A percentile compares a stretch with the other conserved stretches of the same genome.
Evolutionary conservation across 352 stramenopile species (phyloP).

Genomic region (Phytophthora aleatoria): DNA sequence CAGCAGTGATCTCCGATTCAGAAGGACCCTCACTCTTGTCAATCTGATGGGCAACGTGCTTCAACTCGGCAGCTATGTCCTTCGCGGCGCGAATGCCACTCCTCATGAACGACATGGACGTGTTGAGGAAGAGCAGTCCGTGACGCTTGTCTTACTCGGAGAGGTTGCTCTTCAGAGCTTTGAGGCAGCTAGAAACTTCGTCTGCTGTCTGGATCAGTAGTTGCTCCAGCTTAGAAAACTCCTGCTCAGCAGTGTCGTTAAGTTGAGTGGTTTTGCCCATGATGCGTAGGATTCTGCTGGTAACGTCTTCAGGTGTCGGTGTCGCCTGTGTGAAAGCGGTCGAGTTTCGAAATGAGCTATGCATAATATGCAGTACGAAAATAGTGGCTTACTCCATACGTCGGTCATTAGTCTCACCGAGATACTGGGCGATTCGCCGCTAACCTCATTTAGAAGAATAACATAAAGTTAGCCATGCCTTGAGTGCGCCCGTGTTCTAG

Average conservation of each 20-base stretch:
- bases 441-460: no score
- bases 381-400: slow-evolving; percentile 10
- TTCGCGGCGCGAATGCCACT: slow-evolving; percentile 26
- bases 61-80: slow-evolving; percentile 23
- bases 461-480: no score
- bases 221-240: slow-evolving; percentile 25
- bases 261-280: slow-evolving; percentile 26
- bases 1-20: slow-evolving; percentile 20
- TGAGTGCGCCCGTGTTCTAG: no score
- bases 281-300: background rate
- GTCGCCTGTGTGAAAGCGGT: background rate
- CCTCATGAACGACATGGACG: slow-evolving; percentile 28
- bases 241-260: slow-evolving; percentile 10
- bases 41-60: slow-evolving; percentile 24
- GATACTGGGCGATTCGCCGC: background rate
- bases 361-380: background rate
- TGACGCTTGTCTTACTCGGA: slow-evolving; percentile 28
- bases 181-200: slow-evolving; percentile 16
- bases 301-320: background rate
- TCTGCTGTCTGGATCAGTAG: slow-evolving; percentile 25
- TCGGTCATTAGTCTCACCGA: background rate
- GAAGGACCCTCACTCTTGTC: slow-evolving; percentile 14
- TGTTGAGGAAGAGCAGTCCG: slow-evolving; percentile 30
- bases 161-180: slow-evolving; percentile 25
- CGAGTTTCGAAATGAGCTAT: slow-evolving; percentile 15